Conservation (phyloP, 805 yeast species). For the Wickerhamomyces xylosicus region DNA sequence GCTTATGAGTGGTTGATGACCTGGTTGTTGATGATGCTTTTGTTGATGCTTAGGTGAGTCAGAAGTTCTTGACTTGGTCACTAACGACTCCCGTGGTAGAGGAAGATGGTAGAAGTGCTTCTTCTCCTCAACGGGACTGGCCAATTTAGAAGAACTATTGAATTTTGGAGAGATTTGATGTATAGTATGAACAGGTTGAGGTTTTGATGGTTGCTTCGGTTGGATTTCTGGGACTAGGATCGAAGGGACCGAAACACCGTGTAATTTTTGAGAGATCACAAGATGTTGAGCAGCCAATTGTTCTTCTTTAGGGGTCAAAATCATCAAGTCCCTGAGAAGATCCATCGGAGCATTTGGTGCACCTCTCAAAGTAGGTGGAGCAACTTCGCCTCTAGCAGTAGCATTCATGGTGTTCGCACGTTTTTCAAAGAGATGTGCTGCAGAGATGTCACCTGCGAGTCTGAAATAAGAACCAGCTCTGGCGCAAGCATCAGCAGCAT, state of each 20-base stretch:
- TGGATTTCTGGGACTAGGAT: too few relatives aligned
- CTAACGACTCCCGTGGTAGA: conserved; percentile 15
- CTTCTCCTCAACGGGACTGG: neutral
- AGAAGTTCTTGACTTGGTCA: neutral
- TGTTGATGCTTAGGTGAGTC: neutral
- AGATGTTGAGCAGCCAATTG: conserved; percentile 4
- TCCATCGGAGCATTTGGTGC: conserved; percentile 37
- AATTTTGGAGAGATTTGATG: conserved; percentile 1
- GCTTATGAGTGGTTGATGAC: neutral
- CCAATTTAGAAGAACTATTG: neutral
- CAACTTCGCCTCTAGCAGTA: conserved; percentile 32
- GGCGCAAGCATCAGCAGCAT: conserved; percentile 49
- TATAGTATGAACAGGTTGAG: conserved; percentile 5
- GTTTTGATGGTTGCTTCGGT: conserved; percentile 7
- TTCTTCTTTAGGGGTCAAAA: conserved; percentile 11
- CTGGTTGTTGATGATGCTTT: too few relatives aligned
- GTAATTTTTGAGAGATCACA: conserved; percentile 1
- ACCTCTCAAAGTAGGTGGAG: conserved; percentile 32
- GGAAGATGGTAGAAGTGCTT: conserved; percentile 19
- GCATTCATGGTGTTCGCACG: conserved; percentile 32
- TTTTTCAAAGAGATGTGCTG: conserved; percentile 31
- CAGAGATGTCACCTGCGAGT: conserved; percentile 32
- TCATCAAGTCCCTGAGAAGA: conserved; percentile 22
- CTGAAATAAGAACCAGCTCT: conserved; percentile 41
- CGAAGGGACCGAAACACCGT: too few relatives aligned